These are phyloP conservation scores for Aspergillus tamarii DNA, from an alignment of 2,329 filamentous ascomycete genomes.

Conservation along the genomic window DNA sequence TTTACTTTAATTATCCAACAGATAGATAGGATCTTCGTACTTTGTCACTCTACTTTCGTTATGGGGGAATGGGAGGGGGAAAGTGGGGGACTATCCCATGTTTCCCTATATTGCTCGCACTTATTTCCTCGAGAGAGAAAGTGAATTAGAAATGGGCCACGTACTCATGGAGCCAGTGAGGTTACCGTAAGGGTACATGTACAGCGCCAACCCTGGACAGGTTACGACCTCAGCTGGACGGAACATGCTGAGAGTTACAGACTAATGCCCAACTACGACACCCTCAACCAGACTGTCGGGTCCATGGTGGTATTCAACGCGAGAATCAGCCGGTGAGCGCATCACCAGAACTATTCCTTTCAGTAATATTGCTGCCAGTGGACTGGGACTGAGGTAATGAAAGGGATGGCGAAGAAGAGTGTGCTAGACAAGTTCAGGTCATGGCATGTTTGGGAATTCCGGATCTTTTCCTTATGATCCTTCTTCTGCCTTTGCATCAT, in stretches of 20 bases:
- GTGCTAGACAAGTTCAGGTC: not conserved
- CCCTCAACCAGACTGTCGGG: conserved; percentile 31
- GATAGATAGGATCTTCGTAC: not conserved
- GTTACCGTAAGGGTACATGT: conserved; percentile 2
- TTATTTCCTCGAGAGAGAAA: not conserved
- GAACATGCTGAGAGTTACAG: conserved; percentile 18
- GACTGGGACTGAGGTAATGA: not conserved
- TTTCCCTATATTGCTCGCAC: conserved; percentile 1
- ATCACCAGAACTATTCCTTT: not conserved
- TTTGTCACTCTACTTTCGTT: conserved; percentile 2
- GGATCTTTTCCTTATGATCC: not conserved
- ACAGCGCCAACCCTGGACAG: conserved; percentile 6
- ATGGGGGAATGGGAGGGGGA: not conserved
- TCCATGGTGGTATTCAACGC: conserved; percentile 23
- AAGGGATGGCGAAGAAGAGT: not conserved
- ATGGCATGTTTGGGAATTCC: not conserved
- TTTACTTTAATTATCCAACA: conserved; percentile 1
- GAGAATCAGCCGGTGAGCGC: conserved; percentile 19
- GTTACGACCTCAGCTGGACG: conserved; percentile 19
- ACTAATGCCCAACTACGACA: conserved; percentile 32
- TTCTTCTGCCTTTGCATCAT: not conserved
- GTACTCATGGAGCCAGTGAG: not conserved
- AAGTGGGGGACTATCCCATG: not conserved
- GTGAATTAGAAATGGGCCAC: not conserved
- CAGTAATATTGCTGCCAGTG: not conserved